These are phyloP conservation scores for Staphylotrichum tortipilum DNA, from an alignment of 495 filamentous ascomycete species.

Conservation along the genomic window DNA sequence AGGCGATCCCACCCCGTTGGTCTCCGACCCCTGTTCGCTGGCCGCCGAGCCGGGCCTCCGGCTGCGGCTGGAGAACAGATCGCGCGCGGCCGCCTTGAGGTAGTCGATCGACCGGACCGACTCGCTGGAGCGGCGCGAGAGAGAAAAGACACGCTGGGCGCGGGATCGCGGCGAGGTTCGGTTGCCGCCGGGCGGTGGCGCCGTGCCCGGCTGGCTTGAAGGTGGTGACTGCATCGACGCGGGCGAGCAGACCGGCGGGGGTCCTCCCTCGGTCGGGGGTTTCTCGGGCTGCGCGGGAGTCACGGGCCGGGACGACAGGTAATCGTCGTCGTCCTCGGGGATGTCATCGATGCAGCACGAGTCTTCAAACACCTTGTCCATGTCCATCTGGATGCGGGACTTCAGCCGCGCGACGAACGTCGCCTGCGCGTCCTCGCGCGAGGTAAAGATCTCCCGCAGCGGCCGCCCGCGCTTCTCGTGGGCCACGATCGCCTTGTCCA, in stretches of 20 bases:
- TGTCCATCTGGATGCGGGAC: conserved; percentile 32
- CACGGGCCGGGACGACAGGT: background rate
- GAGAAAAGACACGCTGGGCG: conserved; percentile 14
- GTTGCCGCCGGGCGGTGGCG: background rate
- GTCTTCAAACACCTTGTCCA: conserved; percentile 38
- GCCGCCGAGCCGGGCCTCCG: conserved; percentile 3
- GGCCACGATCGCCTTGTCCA: conserved; percentile 39
- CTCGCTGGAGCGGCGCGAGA: conserved; percentile 12
- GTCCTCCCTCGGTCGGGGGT: background rate
- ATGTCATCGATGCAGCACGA: conserved; percentile 35
- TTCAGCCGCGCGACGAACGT: conserved; percentile 26
- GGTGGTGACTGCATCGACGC: conserved; percentile 1
- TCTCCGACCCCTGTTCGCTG: conserved; percentile 3
- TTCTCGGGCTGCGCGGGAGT: conserved; percentile 3
- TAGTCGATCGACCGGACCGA: conserved; percentile 6
- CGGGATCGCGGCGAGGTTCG: conserved; percentile 8
- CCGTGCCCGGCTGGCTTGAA: background rate
- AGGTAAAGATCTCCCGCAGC: conserved; percentile 14
- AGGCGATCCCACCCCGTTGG: background rate
- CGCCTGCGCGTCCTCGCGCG: conserved; percentile 14
- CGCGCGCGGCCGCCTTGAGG: background rate
- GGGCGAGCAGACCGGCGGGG: conserved; percentile 9
- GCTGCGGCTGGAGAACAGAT: background rate
- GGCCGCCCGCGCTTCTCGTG: conserved; percentile 21
- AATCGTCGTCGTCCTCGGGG: conserved; percentile 20